Conservation (phyloP, 2,329 filamentous ascomycete genomes). For the Fusarium albosuccineum region DNA sequence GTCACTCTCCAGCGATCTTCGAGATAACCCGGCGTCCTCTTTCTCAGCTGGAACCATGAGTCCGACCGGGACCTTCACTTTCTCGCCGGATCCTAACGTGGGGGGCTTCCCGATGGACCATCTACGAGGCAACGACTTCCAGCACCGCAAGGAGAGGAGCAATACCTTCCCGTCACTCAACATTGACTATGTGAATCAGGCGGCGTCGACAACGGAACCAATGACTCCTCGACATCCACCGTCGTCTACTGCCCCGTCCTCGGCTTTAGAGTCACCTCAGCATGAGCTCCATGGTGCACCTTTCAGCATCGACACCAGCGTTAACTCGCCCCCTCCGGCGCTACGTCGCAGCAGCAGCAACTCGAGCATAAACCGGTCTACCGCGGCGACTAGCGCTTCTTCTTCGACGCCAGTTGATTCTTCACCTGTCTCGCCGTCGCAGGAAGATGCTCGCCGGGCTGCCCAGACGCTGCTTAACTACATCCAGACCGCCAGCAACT, state of each 20-base stretch:
- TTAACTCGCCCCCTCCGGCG: conserved; percentile 53
- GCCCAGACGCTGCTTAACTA: conserved; percentile 86
- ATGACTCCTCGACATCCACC: conserved; percentile 64
- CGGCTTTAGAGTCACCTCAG: conserved; percentile 65
- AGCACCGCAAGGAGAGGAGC: conserved; percentile 77
- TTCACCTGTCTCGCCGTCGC: conserved; percentile 76
- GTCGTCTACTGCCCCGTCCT: conserved; percentile 63
- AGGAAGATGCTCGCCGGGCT: conserved; percentile 87
- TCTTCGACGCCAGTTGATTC: conserved; percentile 59
- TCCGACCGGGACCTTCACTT: conserved; percentile 79
- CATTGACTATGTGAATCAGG: conserved; percentile 68
- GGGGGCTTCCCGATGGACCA: conserved; percentile 70
- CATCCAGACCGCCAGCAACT: conserved; percentile 79
- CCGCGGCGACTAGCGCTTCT: conserved; percentile 32
- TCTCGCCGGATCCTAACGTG: conserved; percentile 79
- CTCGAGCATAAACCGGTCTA: conserved; percentile 50
- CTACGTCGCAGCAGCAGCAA: conserved; percentile 53
- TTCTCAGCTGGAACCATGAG: conserved; percentile 80
- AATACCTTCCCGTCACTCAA: conserved; percentile 86
- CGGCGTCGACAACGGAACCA: conserved; percentile 54
- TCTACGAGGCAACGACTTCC: conserved; percentile 65
- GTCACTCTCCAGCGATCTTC: conserved; percentile 50
- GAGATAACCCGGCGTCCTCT: conserved; percentile 62
- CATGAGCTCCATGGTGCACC: conserved; percentile 59
- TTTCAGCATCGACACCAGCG: conserved; percentile 60